phyloP scores from a whole-genome alignment of 1,139 yeast genomes.

The Suhomyces yuchorum region DNA sequence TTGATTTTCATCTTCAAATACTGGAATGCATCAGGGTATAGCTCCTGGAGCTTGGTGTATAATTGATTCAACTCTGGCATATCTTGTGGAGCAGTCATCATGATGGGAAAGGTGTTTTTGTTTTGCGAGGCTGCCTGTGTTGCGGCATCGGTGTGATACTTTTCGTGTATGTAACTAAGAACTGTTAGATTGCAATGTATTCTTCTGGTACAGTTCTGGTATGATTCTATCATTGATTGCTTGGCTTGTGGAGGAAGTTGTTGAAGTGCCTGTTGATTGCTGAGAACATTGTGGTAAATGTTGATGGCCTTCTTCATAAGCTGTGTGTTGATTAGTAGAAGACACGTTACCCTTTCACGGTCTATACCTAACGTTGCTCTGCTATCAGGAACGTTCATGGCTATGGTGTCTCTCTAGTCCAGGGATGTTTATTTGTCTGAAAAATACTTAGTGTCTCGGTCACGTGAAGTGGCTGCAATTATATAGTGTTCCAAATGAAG shows the following conservation, averaged over 20 bases:
- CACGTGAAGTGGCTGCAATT: slow-evolving; percentile 10
- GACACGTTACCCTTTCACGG: slow-evolving; percentile 51
- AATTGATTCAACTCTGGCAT: slow-evolving; percentile 54
- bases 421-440: slow-evolving; percentile 2
- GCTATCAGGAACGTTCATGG: slow-evolving; percentile 10
- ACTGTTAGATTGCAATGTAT: slow-evolving; percentile 58
- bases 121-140: slow-evolving; percentile 30
- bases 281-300: slow-evolving; percentile 38
- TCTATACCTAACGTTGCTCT: slow-evolving; percentile 28
- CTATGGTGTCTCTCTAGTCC: not conserved
- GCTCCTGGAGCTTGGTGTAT: slow-evolving; percentile 50
- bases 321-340: slow-evolving; percentile 54
- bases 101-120: slow-evolving; percentile 50
- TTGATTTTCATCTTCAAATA: slow-evolving; percentile 49
- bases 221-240: slow-evolving; percentile 45
- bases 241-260: slow-evolving; percentile 41
- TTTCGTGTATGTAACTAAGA: slow-evolving; percentile 53
- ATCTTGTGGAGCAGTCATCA: slow-evolving; percentile 56
- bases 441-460: not conserved
- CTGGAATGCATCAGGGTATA: slow-evolving; percentile 58
- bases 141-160: slow-evolving; percentile 43
- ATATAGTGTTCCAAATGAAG: too few relatives aligned
- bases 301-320: slow-evolving; percentile 51
- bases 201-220: slow-evolving; percentile 53
- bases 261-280: slow-evolving; percentile 39